Conservation (phyloP, 2,329 filamentous ascomycete genomes). For the Neoarthrinium moseri region DNA sequence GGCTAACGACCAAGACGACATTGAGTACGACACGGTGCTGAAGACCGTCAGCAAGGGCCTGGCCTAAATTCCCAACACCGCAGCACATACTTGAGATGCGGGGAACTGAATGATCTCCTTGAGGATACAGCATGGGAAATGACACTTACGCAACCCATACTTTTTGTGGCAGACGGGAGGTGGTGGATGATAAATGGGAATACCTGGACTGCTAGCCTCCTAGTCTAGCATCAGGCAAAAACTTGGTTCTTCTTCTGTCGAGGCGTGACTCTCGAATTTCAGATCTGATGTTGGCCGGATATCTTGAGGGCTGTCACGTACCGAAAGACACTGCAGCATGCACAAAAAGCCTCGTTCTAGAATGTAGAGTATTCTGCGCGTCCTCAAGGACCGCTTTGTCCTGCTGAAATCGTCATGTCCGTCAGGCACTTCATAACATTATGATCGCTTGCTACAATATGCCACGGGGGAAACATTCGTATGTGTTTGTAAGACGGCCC, state of each 20-base stretch:
- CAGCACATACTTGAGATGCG: background rate
- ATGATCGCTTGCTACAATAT: slow-evolving; percentile 5
- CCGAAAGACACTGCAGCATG: slow-evolving; percentile 28
- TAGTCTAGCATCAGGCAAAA: no score
- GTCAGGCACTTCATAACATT: slow-evolving; percentile 9
- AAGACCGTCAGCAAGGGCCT: slow-evolving; percentile 62
- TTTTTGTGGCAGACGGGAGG: background rate
- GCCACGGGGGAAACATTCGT: no score
- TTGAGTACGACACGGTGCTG: slow-evolving; percentile 73
- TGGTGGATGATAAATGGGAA: slow-evolving; percentile 17
- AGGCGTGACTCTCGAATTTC: slow-evolving; percentile 29
- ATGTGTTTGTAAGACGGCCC: no score
- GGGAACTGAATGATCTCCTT: background rate
- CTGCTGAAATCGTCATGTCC: background rate
- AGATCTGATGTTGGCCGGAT: slow-evolving; percentile 30
- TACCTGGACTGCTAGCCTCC: no score
- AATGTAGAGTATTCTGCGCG: slow-evolving; percentile 26
- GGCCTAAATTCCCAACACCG: background rate
- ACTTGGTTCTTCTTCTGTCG: slow-evolving; percentile 26
- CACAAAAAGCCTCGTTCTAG: slow-evolving; percentile 22
- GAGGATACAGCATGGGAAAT: slow-evolving; percentile 6
- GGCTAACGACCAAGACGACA: slow-evolving; percentile 81
- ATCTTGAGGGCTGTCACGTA: slow-evolving; percentile 7
- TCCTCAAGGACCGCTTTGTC: slow-evolving; percentile 13
- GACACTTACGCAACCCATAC: slow-evolving; percentile 11